A percentile compares a stretch with the other conserved stretches of the same genome.
Conservation (phyloP, 2,329 filamentous ascomycete genomes). For the Colletotrichum gloeosporioides region DNA sequence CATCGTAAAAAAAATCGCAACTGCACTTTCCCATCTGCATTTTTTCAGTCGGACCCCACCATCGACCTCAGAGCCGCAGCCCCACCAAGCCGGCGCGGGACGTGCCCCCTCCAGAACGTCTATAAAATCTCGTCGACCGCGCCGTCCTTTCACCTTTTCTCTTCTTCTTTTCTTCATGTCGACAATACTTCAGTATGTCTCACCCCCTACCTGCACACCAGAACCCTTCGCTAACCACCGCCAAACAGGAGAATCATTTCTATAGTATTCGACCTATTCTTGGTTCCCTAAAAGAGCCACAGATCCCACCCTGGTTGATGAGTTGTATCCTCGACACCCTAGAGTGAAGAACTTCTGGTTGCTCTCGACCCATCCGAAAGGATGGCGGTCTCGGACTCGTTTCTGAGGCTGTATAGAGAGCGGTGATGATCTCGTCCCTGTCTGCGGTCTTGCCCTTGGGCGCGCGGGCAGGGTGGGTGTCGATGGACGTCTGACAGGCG, state of each 20-base stretch:
- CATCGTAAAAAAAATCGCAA: neutral
- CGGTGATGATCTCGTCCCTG: constrained; percentile 95
- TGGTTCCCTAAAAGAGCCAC: constrained; percentile 91
- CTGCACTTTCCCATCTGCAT: neutral
- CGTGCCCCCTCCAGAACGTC: neutral
- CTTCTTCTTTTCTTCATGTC: constrained; percentile 61
- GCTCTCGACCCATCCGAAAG: constrained; percentile 66
- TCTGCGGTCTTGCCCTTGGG: constrained; percentile 76
- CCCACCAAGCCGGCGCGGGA: neutral
- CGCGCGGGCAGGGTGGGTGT: constrained; percentile 79
- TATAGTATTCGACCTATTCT: constrained; percentile 96
- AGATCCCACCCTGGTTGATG: constrained; percentile 97
- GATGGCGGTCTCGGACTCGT: constrained; percentile 53
- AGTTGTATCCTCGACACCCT: constrained; percentile 84
- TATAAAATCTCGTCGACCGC: constrained; percentile 46
- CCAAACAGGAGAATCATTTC: constrained; percentile 83
- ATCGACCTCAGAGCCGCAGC: neutral
- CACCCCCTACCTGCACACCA: constrained; percentile 35
- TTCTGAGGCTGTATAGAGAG: constrained; percentile 73
- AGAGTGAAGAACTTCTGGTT: constrained; percentile 78
- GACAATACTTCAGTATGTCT: constrained; percentile 64
- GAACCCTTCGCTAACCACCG: constrained; percentile 24
- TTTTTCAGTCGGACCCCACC: neutral
- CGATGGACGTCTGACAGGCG: constrained; percentile 89
- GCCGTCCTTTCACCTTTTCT: constrained; percentile 35